Evolutionary conservation across 352 stramenopile genomes (phyloP).

Genomic region (Globisporangium nunn): DNA sequence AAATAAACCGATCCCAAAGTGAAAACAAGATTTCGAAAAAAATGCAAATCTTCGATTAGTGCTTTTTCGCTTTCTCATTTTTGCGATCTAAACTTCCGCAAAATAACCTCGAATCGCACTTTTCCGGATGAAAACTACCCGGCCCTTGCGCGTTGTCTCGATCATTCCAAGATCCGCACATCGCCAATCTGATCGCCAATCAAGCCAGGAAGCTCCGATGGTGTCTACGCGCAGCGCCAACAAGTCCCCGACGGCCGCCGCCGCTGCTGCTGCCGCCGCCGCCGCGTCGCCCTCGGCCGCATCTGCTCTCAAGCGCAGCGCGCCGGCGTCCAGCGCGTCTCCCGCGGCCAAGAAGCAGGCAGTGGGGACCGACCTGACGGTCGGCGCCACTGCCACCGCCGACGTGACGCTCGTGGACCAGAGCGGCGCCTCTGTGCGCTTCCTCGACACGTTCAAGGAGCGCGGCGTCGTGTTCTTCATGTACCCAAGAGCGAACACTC

Average conservation of each 20-base stretch:
- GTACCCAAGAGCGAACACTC: slow-evolving; percentile 83
- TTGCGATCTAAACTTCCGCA: too few species aligned
- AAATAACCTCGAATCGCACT: too few species aligned
- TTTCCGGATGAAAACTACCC: too few species aligned
- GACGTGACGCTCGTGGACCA: slow-evolving; percentile 74
- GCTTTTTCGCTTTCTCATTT: too few species aligned
- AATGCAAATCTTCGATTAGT: too few species aligned
- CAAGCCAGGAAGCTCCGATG: slow-evolving; percentile 17
- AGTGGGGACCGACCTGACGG: slow-evolving; percentile 13
- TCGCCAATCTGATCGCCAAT: too few species aligned
- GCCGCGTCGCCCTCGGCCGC: slow-evolving; percentile 6
- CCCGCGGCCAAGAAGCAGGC: slow-evolving; percentile 40
- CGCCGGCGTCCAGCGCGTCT: slow-evolving; percentile 18
- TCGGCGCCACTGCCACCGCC: slow-evolving; percentile 45
- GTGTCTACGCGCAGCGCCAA: slow-evolving; percentile 44
- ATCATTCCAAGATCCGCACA: too few species aligned
- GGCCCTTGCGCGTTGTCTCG: too few species aligned
- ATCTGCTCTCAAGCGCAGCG: slow-evolving; percentile 37
- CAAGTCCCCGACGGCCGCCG: slow-evolving; percentile 11
- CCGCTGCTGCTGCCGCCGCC: neutral
- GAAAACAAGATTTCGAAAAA: too few species aligned
- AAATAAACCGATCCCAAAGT: too few species aligned
- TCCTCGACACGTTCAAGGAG: slow-evolving; percentile 70
- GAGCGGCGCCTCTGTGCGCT: slow-evolving; percentile 41
- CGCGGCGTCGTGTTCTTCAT: slow-evolving; percentile 86